These are phyloP conservation scores for Bocquillonia castaneifolia DNA, from an alignment of 441 rosid species.

Conservation along the genomic window DNA sequence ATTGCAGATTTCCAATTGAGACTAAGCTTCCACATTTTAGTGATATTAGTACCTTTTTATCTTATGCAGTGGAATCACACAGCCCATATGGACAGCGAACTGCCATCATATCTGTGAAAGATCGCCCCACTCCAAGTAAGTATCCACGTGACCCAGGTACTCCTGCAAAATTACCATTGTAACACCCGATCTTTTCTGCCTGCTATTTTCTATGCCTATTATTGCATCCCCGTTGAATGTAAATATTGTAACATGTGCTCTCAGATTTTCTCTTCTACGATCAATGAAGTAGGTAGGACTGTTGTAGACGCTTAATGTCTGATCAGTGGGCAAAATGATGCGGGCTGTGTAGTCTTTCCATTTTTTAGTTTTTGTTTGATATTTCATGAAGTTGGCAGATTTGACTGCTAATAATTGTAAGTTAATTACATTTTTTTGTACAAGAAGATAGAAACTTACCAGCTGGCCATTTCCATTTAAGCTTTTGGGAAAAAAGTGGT, in stretches of 20 bases:
- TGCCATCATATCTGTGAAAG: conserved; percentile 64
- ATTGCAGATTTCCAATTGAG: neutral
- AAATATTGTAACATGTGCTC: neutral
- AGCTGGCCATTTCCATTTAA: neutral
- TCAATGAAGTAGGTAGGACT: neutral
- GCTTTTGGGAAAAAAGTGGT: neutral
- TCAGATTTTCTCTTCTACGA: neutral
- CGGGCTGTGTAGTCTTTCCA: neutral
- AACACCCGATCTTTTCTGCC: conserved; percentile 10
- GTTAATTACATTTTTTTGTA: conserved; percentile 1
- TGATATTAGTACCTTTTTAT: conserved; percentile 6
- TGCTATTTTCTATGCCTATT: neutral
- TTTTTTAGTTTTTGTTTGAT: neutral
- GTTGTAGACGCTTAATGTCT: neutral
- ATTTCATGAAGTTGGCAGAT: neutral
- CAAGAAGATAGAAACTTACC: neutral
- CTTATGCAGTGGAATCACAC: conserved; percentile 67
- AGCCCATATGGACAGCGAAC: conserved; percentile 78
- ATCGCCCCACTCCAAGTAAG: conserved; percentile 52
- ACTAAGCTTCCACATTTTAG: conserved; percentile 12
- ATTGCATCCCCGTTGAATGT: neutral
- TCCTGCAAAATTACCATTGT: conserved; percentile 70
- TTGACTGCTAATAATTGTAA: neutral
- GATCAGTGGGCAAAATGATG: neutral
- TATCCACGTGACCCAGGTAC: conserved; percentile 84